Percentiles rank a stretch among this genome's conserved stretches.
Conservation (phyloP, 495 filamentous ascomycete species). For the Penicillium paradoxum region DNA sequence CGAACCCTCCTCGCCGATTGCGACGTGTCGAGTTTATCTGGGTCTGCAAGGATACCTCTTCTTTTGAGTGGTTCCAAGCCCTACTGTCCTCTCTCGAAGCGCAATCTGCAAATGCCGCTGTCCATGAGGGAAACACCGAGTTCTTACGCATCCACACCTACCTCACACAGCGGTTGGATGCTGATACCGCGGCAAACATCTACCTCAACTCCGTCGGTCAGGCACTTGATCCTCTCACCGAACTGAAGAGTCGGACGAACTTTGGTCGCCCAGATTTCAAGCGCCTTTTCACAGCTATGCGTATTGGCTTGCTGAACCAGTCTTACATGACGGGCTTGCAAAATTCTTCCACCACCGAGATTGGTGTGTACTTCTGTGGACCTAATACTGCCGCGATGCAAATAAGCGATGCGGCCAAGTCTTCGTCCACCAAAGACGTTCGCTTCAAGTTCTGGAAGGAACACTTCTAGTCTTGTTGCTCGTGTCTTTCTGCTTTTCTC, state of each 20-base stretch:
- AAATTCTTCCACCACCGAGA: slow-evolving; percentile 63
- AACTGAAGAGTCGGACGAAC: slow-evolving; percentile 84
- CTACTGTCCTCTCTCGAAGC: slow-evolving; percentile 87
- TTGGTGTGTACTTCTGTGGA: slow-evolving; percentile 98
- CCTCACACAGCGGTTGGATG: slow-evolving; percentile 87
- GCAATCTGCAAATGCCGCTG: slow-evolving; percentile 67
- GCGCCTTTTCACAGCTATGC: slow-evolving; percentile 77
- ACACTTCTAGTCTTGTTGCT: slow-evolving; percentile 51
- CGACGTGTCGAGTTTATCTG: slow-evolving; percentile 98
- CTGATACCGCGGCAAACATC: slow-evolving; percentile 91
- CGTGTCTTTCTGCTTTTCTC: neutral
- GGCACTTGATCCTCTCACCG: slow-evolving; percentile 83
- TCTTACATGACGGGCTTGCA: slow-evolving; percentile 82
- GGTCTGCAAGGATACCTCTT: slow-evolving; percentile 93
- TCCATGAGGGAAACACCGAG: slow-evolving; percentile 63
- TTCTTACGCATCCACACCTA: slow-evolving; percentile 99
- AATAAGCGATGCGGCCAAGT: slow-evolving; percentile 75
- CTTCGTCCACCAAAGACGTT: slow-evolving; percentile 67
- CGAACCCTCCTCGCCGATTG: slow-evolving; percentile 80
- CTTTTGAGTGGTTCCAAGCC: slow-evolving; percentile 98
- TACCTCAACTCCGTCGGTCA: slow-evolving; percentile 90
- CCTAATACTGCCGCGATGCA: slow-evolving; percentile 74
- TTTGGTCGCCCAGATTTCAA: slow-evolving; percentile 92
- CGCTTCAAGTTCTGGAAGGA: slow-evolving; percentile 99
- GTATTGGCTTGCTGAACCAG: slow-evolving; percentile 76